These are phyloP conservation scores for Saccharomyces jurei DNA, from an alignment of 805 yeast species.

Conservation along the genomic window DNA sequence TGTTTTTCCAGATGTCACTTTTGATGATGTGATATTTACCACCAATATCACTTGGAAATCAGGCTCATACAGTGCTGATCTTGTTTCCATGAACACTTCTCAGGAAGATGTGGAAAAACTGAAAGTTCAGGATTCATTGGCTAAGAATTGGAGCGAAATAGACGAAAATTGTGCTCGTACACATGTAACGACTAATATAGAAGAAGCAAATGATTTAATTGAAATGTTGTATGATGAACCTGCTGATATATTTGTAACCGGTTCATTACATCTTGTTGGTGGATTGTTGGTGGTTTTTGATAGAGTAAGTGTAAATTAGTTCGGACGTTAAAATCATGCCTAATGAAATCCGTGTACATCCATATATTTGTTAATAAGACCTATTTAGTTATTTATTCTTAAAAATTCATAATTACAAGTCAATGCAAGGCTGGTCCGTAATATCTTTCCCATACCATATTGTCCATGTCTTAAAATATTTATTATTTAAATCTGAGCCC, in stretches of 20 bases:
- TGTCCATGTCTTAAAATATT: slow-evolving; percentile 49
- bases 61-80: slow-evolving; percentile 72
- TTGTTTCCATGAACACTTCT: slow-evolving; percentile 79
- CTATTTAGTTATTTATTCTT: not conserved
- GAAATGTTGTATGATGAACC: slow-evolving; percentile 24
- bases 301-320: slow-evolving; percentile 12
- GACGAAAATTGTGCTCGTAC: slow-evolving; percentile 33
- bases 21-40: slow-evolving; percentile 76
- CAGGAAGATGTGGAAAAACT: slow-evolving; percentile 71
- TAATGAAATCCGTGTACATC: not conserved
- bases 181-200: slow-evolving; percentile 65
- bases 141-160: slow-evolving; percentile 56
- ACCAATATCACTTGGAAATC: slow-evolving; percentile 88
- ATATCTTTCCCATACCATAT: slow-evolving; percentile 62
- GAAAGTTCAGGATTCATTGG: slow-evolving; percentile 68
- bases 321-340: not conserved
- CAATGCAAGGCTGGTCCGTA: slow-evolving; percentile 46
- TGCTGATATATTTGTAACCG: slow-evolving; percentile 78
- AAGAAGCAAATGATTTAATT: slow-evolving; percentile 54
- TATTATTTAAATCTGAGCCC: slow-evolving; percentile 32
- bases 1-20: slow-evolving; percentile 36
- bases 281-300: slow-evolving; percentile 85
- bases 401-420: slow-evolving; percentile 7
- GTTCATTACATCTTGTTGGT: slow-evolving; percentile 90
- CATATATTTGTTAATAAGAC: not conserved